Evolutionary conservation across 2,329 filamentous ascomycete genomes (phyloP).

Genomic region (Calonectria honghensis): DNA sequence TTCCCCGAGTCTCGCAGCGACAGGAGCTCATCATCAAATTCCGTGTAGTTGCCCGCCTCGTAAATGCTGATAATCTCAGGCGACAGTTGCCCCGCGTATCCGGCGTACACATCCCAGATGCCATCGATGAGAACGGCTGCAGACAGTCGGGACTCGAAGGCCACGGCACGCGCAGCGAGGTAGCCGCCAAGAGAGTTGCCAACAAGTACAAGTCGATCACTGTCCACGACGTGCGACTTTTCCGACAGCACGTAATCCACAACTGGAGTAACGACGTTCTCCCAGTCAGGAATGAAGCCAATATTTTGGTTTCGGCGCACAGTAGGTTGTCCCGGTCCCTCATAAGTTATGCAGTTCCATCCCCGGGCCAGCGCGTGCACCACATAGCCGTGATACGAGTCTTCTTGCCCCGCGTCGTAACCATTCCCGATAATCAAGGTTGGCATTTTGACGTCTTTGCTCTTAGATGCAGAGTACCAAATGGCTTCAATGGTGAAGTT

Average conservation of each 20-base stretch:
- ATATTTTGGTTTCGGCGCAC: slow-evolving; percentile 63
- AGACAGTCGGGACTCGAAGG: slow-evolving; percentile 64
- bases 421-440: slow-evolving; percentile 65
- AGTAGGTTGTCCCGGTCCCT: slow-evolving; percentile 67
- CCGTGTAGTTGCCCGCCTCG: slow-evolving; percentile 29
- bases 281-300: slow-evolving; percentile 68
- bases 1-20: background rate
- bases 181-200: slow-evolving; percentile 65
- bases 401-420: slow-evolving; percentile 66
- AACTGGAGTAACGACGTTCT: slow-evolving; percentile 62
- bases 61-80: slow-evolving; percentile 36
- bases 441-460: slow-evolving; percentile 53
- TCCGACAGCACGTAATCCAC: slow-evolving; percentile 60
- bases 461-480: slow-evolving; percentile 55
- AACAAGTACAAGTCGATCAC: slow-evolving; percentile 59
- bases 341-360: slow-evolving; percentile 66
- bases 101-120: slow-evolving; percentile 54
- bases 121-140: slow-evolving; percentile 63
- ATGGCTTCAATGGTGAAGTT: slow-evolving; percentile 61
- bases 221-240: slow-evolving; percentile 55
- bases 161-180: slow-evolving; percentile 63
- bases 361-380: slow-evolving; percentile 61
- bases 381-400: slow-evolving; percentile 62
- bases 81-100: slow-evolving; percentile 59
- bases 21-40: slow-evolving; percentile 30